Evolutionary conservation across 2,329 filamentous ascomycete species (phyloP), one percentile per base, ranked within the genome.

Genomic region (Colletotrichum sojae): DNA sequence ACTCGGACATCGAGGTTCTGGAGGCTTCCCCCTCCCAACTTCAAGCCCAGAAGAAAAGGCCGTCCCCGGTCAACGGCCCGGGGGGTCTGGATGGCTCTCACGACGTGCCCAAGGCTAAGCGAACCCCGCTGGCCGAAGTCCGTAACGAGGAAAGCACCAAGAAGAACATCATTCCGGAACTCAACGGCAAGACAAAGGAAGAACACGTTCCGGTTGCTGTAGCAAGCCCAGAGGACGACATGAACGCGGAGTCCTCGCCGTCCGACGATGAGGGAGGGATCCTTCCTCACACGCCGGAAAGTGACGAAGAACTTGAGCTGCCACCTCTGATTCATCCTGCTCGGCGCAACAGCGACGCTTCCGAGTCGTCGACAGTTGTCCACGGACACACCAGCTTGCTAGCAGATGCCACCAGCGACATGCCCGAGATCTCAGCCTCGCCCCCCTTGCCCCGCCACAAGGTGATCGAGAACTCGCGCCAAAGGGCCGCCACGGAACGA

Each of bases 401-500:
- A 48, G 78, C 78, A 27, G 77, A 78, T 31, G 74, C 81, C 48
- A 84, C 80, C 6, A 85, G 84, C 71, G 82, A 83, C 49, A 71
- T 75, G 0, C 79, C 80, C 0, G 84, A 86, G 53, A 75, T 81
- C 0, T 86, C 84, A 8, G 78, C 79, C 1, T 86, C 84, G 6
- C 84, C 84, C 2, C 81, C 81, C 48, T 72, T 80, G 45, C 77
- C 78, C 10, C 78, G 77, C n/a, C 71, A 80, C 13, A 75, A 75
- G 10, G 52, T 43, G 52, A 20, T 25, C 15, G 64, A 69, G 15
- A 51, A 45, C 16, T 52, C 58, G 2, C 40, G 49, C 12, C 61
- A 60, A 25, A 67, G 52, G 39, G 31, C 63, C 18, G 59, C 46
- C n/a, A 48, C 43, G n/a, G 39, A 55, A 16, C 56, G 56, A 22